Percentiles rank a stretch among this genome's conserved stretches.
phyloP scores from a whole-genome alignment of 768 basidiomycete species.

The Daedaleopsis sinensis region DNA sequence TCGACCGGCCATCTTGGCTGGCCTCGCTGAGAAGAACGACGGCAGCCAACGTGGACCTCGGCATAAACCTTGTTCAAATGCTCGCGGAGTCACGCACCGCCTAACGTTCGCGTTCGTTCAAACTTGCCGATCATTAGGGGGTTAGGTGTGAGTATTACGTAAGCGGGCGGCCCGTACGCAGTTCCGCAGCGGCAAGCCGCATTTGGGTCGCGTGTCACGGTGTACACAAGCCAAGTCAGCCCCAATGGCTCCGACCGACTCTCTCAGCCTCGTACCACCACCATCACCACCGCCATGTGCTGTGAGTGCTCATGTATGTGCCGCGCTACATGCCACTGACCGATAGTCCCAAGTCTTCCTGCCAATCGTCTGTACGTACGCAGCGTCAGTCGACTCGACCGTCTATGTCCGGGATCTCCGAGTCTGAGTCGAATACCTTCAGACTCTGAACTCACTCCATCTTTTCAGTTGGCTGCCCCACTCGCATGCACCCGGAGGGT shows the following conservation, averaged over 20 bases:
- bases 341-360: constrained; percentile 33
- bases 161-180: background rate
- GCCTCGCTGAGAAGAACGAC: background rate
- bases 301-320: constrained; percentile 23
- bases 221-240: background rate
- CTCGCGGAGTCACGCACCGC: background rate
- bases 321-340: background rate
- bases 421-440: background rate
- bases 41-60: background rate
- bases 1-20: background rate
- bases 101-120: background rate
- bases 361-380: constrained; percentile 38
- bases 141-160: background rate
- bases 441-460: constrained; percentile 15
- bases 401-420: background rate
- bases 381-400: too few relatives aligned
- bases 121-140: constrained; percentile 2
- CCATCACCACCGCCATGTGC: constrained; percentile 26
- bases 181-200: constrained; percentile 15
- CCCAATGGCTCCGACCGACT: background rate
- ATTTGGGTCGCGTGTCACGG: background rate
- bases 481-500: constrained; percentile 57
- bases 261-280: constrained; percentile 16
- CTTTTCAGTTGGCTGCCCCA: constrained; percentile 64
- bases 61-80: background rate